Conservation (phyloP, 371 early-diverging fungal species). For the Mucor saturninus region DNA sequence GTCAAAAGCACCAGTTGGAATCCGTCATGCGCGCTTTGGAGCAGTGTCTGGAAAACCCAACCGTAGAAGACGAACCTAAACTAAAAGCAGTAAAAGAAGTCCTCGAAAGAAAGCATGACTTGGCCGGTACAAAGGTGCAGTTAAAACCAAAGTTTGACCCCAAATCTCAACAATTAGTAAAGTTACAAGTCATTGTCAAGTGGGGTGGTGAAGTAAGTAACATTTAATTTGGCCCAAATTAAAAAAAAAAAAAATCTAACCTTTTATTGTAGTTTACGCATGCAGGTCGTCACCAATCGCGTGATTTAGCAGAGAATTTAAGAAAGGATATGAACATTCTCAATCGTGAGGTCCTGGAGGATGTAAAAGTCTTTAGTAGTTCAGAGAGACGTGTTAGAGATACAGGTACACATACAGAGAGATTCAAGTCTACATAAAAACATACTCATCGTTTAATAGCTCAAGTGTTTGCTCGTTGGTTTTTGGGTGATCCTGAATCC, state of each 20-base stretch:
- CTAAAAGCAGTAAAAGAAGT: conserved; percentile 73
- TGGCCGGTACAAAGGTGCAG: conserved; percentile 95
- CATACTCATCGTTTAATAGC: conserved; percentile 31
- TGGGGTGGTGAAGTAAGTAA: conserved; percentile 90
- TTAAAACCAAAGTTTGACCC: conserved; percentile 80
- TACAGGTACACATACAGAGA: conserved; percentile 56
- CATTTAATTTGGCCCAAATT: too few species aligned
- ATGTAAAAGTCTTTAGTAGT: conserved; percentile 86
- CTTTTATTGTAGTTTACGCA: conserved; percentile 79
- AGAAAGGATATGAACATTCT: conserved; percentile 90
- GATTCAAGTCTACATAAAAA: neutral
- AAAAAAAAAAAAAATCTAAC: too few species aligned
- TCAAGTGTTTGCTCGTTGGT: conserved; percentile 80
- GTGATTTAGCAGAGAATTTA: conserved; percentile 91
- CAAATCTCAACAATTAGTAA: conserved; percentile 62
- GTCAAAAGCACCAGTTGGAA: conserved; percentile 73
- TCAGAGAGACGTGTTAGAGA: conserved; percentile 91
- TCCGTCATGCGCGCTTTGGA: conserved; percentile 71
- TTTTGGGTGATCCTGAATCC: conserved; percentile 67
- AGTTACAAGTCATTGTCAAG: conserved; percentile 91
- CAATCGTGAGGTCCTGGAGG: conserved; percentile 83
- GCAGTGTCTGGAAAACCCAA: conserved; percentile 52
- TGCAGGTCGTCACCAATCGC: conserved; percentile 89
- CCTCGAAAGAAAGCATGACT: conserved; percentile 76
- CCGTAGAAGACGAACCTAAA: conserved; percentile 60